Evolutionary conservation across 1,284 basidiomycete genomes (phyloP).

Genomic region (Cutaneotrichosporon sp.): DNA sequence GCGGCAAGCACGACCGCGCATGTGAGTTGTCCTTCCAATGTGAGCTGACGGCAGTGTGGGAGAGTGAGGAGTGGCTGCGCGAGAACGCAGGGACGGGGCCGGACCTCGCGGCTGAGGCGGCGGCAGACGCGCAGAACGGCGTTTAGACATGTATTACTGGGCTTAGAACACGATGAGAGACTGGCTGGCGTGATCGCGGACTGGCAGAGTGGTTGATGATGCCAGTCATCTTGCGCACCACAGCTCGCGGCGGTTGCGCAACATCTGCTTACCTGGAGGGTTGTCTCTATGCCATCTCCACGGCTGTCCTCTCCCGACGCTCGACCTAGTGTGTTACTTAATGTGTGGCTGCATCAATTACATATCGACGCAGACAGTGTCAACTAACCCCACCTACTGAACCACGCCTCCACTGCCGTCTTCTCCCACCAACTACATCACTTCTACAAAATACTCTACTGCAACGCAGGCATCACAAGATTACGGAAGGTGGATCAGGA

Average conservation of each 20-base stretch:
- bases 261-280: neutral
- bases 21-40: slow-evolving; percentile 33
- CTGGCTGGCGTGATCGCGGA: no score
- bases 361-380: no score
- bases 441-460: slow-evolving; percentile 3
- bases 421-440: slow-evolving; percentile 1
- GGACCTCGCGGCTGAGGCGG: slow-evolving; percentile 5
- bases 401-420: neutral
- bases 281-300: neutral
- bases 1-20: slow-evolving; percentile 42
- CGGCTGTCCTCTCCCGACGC: neutral
- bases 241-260: no score
- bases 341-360: neutral
- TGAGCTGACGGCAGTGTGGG: slow-evolving; percentile 44
- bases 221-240: no score
- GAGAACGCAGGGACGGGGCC: slow-evolving; percentile 37
- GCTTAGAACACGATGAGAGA: neutral
- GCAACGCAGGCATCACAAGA: neutral
- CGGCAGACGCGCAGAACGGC: slow-evolving; percentile 26
- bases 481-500: neutral
- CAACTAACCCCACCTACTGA: neutral
- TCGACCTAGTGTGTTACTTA: neutral
- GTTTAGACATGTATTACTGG: slow-evolving; percentile 19
- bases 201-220: no score
- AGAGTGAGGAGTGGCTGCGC: slow-evolving; percentile 50